Evolutionary conservation across 441 rosid genomes (phyloP).

Genomic region (Macaranga tanarius): DNA sequence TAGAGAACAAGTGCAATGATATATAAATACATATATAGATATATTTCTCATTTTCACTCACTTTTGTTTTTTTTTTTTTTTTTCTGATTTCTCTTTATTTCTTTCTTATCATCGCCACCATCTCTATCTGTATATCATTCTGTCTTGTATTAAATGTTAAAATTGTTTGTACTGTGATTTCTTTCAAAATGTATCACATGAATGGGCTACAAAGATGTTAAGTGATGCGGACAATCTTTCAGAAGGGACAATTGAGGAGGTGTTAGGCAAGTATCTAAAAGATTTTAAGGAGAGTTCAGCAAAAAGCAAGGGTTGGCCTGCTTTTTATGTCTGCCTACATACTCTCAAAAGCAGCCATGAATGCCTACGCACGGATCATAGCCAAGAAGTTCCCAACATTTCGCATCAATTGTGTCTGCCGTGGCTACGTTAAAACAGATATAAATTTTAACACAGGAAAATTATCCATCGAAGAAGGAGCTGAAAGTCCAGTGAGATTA

Average conservation of each 20-base stretch:
- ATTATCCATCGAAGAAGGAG: slow-evolving; percentile 30
- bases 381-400: slow-evolving; percentile 34
- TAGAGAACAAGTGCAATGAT: too few species aligned
- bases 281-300: slow-evolving; percentile 37
- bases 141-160: too few species aligned
- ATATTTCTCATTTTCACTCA: too few species aligned
- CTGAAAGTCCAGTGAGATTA: slow-evolving; percentile 27
- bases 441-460: slow-evolving; percentile 30
- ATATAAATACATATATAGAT: too few species aligned
- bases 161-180: too few species aligned
- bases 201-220: slow-evolving; percentile 30
- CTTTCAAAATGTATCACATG: slow-evolving; percentile 27
- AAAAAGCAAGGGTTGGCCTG: slow-evolving; percentile 40
- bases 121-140: too few species aligned
- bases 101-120: too few species aligned
- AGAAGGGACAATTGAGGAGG: slow-evolving; percentile 35
- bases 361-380: slow-evolving; percentile 42
- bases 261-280: slow-evolving; percentile 28
- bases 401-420: slow-evolving; percentile 36
- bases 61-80: too few species aligned
- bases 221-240: slow-evolving; percentile 34
- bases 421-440: slow-evolving; percentile 44
- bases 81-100: too few species aligned
- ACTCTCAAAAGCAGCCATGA: slow-evolving; percentile 38
- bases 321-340: slow-evolving; percentile 18